These are phyloP conservation scores for Colletotrichum tofieldiae DNA, from an alignment of 2,329 filamentous ascomycete genomes.

Conservation along the genomic window DNA sequence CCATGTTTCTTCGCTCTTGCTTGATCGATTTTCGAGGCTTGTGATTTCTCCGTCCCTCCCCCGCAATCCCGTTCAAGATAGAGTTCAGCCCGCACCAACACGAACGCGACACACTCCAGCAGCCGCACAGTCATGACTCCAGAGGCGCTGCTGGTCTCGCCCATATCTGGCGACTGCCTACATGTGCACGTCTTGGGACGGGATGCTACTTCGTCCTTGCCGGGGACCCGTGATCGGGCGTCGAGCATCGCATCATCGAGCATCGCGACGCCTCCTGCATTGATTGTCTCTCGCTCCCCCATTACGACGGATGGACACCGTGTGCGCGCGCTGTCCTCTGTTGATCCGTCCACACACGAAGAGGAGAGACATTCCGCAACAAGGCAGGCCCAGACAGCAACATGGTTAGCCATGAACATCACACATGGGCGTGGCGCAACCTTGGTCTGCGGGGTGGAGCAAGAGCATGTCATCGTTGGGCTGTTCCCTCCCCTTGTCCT, in stretches of 20 bases:
- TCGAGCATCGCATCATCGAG: neutral
- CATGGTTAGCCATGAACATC: neutral
- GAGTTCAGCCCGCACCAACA: conserved; percentile 39
- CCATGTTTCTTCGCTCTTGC: conserved; percentile 9
- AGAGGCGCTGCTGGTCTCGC: conserved; percentile 25
- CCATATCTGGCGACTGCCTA: conserved; percentile 20
- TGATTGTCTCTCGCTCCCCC: neutral
- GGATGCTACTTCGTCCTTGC: conserved; percentile 12
- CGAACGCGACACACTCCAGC: conserved; percentile 13
- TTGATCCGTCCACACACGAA: conserved; percentile 1
- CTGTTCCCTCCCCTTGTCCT: conserved; percentile 19
- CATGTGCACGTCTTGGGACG: conserved; percentile 17
- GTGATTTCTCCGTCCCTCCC: conserved; percentile 25
- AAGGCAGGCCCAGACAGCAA: conserved; percentile 7
- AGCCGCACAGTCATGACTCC: conserved; percentile 32
- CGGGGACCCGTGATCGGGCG: conserved; percentile 1
- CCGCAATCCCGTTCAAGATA: conserved; percentile 40
- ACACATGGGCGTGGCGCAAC: neutral
- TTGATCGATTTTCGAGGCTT: conserved; percentile 15
- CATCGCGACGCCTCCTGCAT: neutral
- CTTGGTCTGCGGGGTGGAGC: conserved; percentile 19
- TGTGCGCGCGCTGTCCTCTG: neutral
- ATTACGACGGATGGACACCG: neutral
- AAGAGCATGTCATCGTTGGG: conserved; percentile 40
- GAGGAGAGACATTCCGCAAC: conserved; percentile 15